These are phyloP conservation scores for Phytophthora litchii DNA, from an alignment of 352 stramenopile species.

Conservation along the genomic window DNA sequence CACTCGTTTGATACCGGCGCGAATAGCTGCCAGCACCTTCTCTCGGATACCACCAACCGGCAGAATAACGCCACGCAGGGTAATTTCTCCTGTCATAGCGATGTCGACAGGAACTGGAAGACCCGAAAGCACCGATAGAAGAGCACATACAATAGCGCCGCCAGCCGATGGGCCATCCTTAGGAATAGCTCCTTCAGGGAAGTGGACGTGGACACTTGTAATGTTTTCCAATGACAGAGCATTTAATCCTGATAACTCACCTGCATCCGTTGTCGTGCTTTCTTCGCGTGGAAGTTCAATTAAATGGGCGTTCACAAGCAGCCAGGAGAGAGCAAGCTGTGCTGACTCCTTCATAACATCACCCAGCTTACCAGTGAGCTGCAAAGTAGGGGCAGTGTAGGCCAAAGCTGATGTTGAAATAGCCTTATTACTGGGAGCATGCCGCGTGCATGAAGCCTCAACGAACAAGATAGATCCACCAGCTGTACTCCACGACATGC, in stretches of 20 bases:
- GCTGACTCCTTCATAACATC: constrained; percentile 92
- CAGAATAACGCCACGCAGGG: constrained; percentile 86
- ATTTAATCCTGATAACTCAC: constrained; percentile 26
- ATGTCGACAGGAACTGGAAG: constrained; percentile 78
- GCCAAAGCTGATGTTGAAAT: constrained; percentile 22
- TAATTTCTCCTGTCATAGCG: constrained; percentile 91
- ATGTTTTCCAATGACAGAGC: constrained; percentile 58
- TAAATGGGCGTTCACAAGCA: constrained; percentile 65
- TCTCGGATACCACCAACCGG: constrained; percentile 91
- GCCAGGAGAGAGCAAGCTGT: constrained; percentile 83
- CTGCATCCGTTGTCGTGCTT: not conserved
- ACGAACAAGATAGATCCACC: constrained; percentile 88
- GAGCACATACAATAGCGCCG: constrained; percentile 84
- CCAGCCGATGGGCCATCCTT: constrained; percentile 91
- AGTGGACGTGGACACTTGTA: constrained; percentile 87
- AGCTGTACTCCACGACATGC: constrained; percentile 84
- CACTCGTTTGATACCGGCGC: constrained; percentile 84
- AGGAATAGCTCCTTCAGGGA: constrained; percentile 88
- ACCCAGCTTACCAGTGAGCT: constrained; percentile 79
- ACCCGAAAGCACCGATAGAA: constrained; percentile 78
- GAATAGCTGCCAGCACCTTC: constrained; percentile 88
- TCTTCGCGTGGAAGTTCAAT: constrained; percentile 49
- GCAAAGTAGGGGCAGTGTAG: constrained; percentile 42
- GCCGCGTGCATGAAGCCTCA: constrained; percentile 77
- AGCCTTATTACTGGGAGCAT: constrained; percentile 22